Conservation (phyloP, 2,329 filamentous ascomycete species). For the Chrysoporthe austroafricana region DNA sequence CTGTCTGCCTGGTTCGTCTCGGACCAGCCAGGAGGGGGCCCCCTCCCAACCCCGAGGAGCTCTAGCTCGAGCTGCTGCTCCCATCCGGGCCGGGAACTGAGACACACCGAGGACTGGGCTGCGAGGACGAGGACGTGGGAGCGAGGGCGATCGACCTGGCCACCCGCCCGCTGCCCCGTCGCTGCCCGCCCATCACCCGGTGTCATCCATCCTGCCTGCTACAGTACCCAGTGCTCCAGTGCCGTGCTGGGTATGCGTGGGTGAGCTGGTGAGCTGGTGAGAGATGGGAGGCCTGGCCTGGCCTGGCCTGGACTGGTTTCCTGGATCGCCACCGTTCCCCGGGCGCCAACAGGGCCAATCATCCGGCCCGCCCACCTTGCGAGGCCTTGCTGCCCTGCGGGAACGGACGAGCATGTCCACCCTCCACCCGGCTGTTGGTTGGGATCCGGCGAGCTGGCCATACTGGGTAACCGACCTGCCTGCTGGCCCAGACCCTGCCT, state of each 20-base stretch:
- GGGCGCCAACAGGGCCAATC: slow-evolving; percentile 33
- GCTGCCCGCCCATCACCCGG: too few relatives aligned
- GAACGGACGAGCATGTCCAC: slow-evolving; percentile 16
- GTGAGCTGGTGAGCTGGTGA: too few relatives aligned
- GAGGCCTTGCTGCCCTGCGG: slow-evolving; percentile 8
- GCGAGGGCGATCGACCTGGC: too few relatives aligned
- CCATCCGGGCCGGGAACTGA: slow-evolving; percentile 4
- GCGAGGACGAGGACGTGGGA: not conserved
- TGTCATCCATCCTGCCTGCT: too few relatives aligned
- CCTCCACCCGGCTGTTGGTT: slow-evolving; percentile 11
- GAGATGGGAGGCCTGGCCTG: slow-evolving; percentile 5
- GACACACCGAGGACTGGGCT: not conserved
- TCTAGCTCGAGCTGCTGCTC: too few relatives aligned
- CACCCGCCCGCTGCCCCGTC: too few relatives aligned
- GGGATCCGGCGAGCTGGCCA: slow-evolving; percentile 17
- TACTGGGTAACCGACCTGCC: slow-evolving; percentile 12
- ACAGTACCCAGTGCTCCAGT: too few relatives aligned
- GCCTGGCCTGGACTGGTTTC: not conserved
- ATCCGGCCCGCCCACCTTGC: slow-evolving; percentile 17
- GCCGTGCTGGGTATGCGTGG: too few relatives aligned
- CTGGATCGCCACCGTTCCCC: slow-evolving; percentile 17
- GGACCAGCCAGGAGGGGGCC: too few relatives aligned
- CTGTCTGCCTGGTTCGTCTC: not conserved
- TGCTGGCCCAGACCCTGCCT: not conserved
- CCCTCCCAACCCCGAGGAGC: too few relatives aligned